Conservation (phyloP, 805 yeast species). For the Ogataea corticis region DNA sequence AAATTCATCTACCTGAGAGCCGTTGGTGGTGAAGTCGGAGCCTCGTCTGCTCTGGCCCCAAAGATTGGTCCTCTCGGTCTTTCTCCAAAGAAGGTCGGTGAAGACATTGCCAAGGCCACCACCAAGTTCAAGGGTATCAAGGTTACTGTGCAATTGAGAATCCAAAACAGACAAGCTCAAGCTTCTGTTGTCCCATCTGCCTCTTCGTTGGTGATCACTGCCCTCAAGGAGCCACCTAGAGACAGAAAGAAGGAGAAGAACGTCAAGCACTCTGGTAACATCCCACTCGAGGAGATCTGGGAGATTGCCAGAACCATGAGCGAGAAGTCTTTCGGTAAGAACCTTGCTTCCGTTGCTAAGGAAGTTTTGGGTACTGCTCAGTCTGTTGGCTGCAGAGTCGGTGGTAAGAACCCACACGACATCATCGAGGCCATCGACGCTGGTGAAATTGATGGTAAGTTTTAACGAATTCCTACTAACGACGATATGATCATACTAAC, state of each 20-base stretch:
- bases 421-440: slow-evolving; percentile 97
- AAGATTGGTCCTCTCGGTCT: slow-evolving; percentile 99
- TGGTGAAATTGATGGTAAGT: slow-evolving; percentile 87
- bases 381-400: slow-evolving; percentile 99
- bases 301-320: slow-evolving; percentile 98
- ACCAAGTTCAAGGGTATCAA: slow-evolving; percentile 98
- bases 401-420: slow-evolving; percentile 99
- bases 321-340: slow-evolving; percentile 97
- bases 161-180: slow-evolving; percentile 99
- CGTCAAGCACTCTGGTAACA: slow-evolving; percentile 99
- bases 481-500: slow-evolving; percentile 9
- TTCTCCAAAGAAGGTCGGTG: slow-evolving; percentile 99
- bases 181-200: slow-evolving; percentile 99
- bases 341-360: slow-evolving; percentile 93
- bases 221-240: slow-evolving; percentile 99
- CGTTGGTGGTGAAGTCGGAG: slow-evolving; percentile 99
- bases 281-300: slow-evolving; percentile 92
- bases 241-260: slow-evolving; percentile 99
- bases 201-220: slow-evolving; percentile 97
- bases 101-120: slow-evolving; percentile 99
- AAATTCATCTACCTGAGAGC: slow-evolving; percentile 99
- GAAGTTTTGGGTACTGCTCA: slow-evolving; percentile 99
- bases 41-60: slow-evolving; percentile 99
- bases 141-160: slow-evolving; percentile 97
- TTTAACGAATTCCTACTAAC: slow-evolving; percentile 17